phyloP scores from a whole-genome alignment of 2,329 filamentous ascomycete species.

The Aspergillus melleus region DNA sequence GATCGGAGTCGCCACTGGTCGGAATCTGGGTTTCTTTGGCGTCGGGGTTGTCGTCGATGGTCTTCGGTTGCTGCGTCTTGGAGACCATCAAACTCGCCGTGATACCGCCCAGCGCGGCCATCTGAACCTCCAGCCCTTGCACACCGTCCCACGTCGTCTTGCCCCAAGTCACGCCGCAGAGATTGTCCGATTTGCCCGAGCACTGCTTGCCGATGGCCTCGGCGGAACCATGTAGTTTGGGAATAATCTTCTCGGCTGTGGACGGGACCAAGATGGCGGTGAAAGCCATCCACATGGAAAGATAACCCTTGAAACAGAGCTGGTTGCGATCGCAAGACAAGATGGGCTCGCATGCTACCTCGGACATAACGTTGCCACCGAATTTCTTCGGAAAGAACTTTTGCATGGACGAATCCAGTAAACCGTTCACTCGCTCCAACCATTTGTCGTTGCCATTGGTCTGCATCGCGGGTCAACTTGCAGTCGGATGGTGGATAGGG shows the following conservation, averaged over 20 bases:
- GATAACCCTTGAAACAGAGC: conserved; percentile 67
- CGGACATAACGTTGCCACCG: conserved; percentile 59
- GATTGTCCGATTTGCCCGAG: conserved; percentile 43
- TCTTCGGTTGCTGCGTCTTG: conserved; percentile 1
- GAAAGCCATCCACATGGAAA: conserved; percentile 63
- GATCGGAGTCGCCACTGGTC: background rate
- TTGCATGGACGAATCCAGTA: conserved; percentile 49
- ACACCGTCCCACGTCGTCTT: conserved; percentile 3
- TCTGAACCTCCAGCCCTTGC: conserved; percentile 7
- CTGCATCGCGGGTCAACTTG: conserved; percentile 16
- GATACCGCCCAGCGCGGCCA: conserved; percentile 9
- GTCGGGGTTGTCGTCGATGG: conserved; percentile 4
- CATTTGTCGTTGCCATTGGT: conserved; percentile 48
- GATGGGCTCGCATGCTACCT: conserved; percentile 63
- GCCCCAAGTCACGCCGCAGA: conserved; percentile 6
- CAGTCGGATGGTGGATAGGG: conserved; percentile 19
- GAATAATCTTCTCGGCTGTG: conserved; percentile 55
- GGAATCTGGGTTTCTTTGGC: conserved; percentile 7
- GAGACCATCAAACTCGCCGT: conserved; percentile 8
- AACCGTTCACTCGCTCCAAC: conserved; percentile 55
- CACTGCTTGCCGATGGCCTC: conserved; percentile 62
- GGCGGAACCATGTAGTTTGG: conserved; percentile 58
- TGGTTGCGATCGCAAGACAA: conserved; percentile 68
- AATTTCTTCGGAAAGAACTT: conserved; percentile 51
- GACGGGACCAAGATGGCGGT: conserved; percentile 63